Conservation (phyloP, 306 rosid species). For the Gleditsia sinensis region DNA sequence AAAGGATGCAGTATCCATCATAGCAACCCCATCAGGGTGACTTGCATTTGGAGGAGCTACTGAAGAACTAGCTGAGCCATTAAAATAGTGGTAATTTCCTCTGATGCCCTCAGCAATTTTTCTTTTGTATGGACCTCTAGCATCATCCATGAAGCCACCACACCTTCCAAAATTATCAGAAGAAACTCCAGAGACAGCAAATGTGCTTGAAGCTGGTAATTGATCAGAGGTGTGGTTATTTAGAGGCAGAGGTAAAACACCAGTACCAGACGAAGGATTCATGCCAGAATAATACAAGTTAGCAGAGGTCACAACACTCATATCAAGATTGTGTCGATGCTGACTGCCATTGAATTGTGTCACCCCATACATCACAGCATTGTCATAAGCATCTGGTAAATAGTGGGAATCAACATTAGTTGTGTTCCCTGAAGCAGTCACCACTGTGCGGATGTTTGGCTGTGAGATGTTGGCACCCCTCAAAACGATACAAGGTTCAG, state of each 20-base stretch:
- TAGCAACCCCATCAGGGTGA: constrained; percentile 65
- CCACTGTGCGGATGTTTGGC: constrained; percentile 55
- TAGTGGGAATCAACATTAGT: constrained; percentile 56
- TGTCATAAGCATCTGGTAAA: constrained; percentile 70
- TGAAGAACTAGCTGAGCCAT: constrained; percentile 65
- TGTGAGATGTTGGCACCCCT: constrained; percentile 57
- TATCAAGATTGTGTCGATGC: constrained; percentile 68
- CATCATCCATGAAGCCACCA: constrained; percentile 63
- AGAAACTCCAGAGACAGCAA: constrained; percentile 55
- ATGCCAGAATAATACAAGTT: constrained; percentile 66
- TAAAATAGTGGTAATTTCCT: constrained; percentile 64
- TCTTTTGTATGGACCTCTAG: constrained; percentile 81
- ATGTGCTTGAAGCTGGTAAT: constrained; percentile 60
- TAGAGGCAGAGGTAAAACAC: constrained; percentile 61
- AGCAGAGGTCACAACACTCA: constrained; percentile 55
- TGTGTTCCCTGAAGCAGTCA: constrained; percentile 65
- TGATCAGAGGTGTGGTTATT: constrained; percentile 64
- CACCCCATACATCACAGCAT: constrained; percentile 60
- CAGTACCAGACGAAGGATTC: constrained; percentile 66
- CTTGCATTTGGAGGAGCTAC: constrained; percentile 60
- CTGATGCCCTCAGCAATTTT: constrained; percentile 67
- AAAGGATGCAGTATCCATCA: constrained; percentile 59
- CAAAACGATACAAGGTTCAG: constrained; percentile 59
- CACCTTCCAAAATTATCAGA: constrained; percentile 65
- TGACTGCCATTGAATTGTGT: constrained; percentile 60